Evolutionary conservation across 2,329 filamentous ascomycete genomes (phyloP).

Genomic region (Cyclaneusma minus): DNA sequence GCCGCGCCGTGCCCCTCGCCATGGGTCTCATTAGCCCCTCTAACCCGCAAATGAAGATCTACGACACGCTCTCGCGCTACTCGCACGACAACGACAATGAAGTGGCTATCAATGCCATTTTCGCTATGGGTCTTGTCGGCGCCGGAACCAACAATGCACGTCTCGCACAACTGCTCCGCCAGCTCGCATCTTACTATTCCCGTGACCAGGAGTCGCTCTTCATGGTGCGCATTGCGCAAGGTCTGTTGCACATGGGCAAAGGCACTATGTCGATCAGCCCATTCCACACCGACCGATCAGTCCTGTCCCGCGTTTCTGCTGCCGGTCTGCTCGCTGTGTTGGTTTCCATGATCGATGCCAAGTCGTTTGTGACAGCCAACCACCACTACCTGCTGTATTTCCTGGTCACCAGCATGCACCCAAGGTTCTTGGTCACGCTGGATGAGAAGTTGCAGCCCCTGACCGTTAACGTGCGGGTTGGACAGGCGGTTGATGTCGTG

Average conservation of each 20-base stretch:
- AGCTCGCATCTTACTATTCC: conserved; percentile 96
- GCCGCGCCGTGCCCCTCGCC: conserved; percentile 85
- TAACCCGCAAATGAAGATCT: conserved; percentile 99
- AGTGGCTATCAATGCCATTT: conserved; percentile 95
- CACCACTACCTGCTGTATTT: conserved; percentile 94
- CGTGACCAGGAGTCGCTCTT: conserved; percentile 91
- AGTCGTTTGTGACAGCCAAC: conserved; percentile 55
- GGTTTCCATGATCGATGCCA: conserved; percentile 88
- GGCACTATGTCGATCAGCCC: conserved; percentile 89
- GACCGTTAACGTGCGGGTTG: conserved; percentile 90
- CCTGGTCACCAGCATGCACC: conserved; percentile 91
- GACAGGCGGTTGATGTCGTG: conserved; percentile 95
- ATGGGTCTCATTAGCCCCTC: conserved; percentile 95
- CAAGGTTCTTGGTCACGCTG: conserved; percentile 87
- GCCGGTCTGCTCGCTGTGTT: conserved; percentile 82
- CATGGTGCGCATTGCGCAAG: conserved; percentile 98
- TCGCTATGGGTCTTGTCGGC: conserved; percentile 93
- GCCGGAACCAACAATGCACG: conserved; percentile 97
- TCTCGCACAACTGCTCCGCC: conserved; percentile 81
- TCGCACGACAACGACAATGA: conserved; percentile 98
- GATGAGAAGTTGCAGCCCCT: conserved; percentile 90
- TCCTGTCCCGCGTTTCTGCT: conserved; percentile 80
- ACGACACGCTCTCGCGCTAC: conserved; percentile 94
- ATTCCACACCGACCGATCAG: conserved; percentile 98
- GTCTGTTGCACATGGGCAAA: conserved; percentile 97